These are phyloP conservation scores for Phaeotremella skinneri DNA, from an alignment of 768 basidiomycete genomes.

Conservation along the genomic window DNA sequence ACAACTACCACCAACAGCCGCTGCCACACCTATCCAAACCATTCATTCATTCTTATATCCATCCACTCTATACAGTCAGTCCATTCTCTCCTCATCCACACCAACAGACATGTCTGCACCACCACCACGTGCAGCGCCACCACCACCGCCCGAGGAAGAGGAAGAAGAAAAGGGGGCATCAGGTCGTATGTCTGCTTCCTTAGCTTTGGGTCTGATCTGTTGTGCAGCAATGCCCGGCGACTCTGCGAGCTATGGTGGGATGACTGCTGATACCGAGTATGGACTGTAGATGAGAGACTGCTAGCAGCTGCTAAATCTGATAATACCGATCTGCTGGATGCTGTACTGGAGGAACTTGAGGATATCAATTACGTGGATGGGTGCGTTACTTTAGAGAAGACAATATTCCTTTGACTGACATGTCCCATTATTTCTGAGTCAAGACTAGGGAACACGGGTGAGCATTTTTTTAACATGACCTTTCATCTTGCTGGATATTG, in stretches of 20 bases:
- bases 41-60: too few relatives aligned
- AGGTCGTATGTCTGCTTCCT: constrained; percentile 27
- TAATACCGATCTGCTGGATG: constrained; percentile 66
- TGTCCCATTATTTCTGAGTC: background rate
- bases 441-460: constrained; percentile 75
- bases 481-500: background rate
- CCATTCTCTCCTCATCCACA: too few relatives aligned
- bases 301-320: constrained; percentile 71
- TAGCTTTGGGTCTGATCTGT: background rate
- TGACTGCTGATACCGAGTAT: background rate
- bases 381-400: constrained; percentile 56
- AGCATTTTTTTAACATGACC: background rate
- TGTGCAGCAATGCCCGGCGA: too few relatives aligned
- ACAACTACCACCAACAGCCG: too few relatives aligned
- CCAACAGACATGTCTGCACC: background rate
- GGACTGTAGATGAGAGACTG: constrained; percentile 63
- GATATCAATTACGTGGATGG: constrained; percentile 78
- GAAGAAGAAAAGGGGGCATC: constrained; percentile 39
- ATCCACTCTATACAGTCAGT: too few relatives aligned
- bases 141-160: constrained; percentile 34
- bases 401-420: constrained; percentile 1
- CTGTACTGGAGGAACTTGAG: constrained; percentile 58
- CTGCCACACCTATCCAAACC: too few relatives aligned
- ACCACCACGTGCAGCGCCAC: constrained; percentile 23
- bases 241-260: too few relatives aligned